Evolutionary conservation across 2,329 filamentous ascomycete species (phyloP).

Genomic region (Tolypocladium amazonense): DNA sequence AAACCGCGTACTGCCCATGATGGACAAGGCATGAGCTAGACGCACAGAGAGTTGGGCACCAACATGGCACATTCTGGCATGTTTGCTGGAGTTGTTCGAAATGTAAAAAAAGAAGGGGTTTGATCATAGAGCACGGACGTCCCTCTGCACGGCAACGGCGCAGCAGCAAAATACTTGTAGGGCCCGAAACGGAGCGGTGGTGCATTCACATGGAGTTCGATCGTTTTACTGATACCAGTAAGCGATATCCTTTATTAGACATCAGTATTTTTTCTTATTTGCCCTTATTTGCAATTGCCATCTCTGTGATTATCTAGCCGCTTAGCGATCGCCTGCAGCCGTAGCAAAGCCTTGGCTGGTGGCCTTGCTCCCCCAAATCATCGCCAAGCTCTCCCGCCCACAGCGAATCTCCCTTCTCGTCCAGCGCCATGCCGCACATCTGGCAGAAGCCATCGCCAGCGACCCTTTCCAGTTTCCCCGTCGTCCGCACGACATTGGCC

Average conservation of each 20-base stretch:
- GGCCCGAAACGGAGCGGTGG: neutral
- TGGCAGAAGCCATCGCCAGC: conserved; percentile 39
- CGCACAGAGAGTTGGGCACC: neutral
- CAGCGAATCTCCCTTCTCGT: conserved; percentile 50
- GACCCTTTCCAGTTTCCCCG: conserved; percentile 61
- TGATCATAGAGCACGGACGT: neutral
- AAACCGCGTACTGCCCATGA: conserved; percentile 35
- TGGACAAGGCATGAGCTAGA: conserved; percentile 14
- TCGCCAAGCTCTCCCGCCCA: conserved; percentile 52
- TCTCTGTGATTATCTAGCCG: conserved; percentile 23
- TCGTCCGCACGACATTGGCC: conserved; percentile 87
- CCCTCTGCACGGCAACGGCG: neutral
- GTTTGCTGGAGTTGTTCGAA: neutral
- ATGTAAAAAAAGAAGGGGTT: neutral
- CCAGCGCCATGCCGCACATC: conserved; percentile 59
- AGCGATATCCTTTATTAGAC: conserved; percentile 3
- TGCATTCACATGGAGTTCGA: neutral
- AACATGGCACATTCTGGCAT: neutral
- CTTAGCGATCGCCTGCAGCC: conserved; percentile 59
- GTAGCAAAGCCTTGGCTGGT: conserved; percentile 48
- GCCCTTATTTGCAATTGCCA: neutral
- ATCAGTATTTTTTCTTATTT: neutral
- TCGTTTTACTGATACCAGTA: neutral
- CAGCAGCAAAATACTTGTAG: neutral
- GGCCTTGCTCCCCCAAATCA: conserved; percentile 14